Conservation (phyloP, 495 filamentous ascomycete species). For the Podospora australis region DNA sequence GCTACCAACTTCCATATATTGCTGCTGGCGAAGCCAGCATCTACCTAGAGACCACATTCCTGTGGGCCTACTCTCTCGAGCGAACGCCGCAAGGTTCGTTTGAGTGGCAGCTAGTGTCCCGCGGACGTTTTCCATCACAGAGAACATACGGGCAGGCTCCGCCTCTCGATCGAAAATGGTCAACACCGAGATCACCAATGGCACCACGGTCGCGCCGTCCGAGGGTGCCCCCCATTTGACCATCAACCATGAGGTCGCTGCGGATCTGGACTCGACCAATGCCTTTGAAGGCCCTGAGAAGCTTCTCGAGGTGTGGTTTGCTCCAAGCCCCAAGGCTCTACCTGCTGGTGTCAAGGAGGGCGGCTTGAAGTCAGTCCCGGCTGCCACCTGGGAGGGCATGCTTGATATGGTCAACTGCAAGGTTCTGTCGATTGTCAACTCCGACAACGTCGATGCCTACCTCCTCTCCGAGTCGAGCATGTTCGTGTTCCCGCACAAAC, state of each 20-base stretch:
- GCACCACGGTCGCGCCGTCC: conserved; percentile 75
- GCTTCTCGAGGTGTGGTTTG: conserved; percentile 97
- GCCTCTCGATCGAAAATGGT: conserved; percentile 60
- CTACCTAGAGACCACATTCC: conserved; percentile 42
- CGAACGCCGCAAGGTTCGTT: conserved; percentile 85
- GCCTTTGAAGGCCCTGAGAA: conserved; percentile 99
- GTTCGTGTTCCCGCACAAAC: conserved; percentile 99
- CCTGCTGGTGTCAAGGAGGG: conserved; percentile 61
- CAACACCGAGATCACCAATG: conserved; percentile 67
- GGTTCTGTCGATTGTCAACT: conserved; percentile 88
- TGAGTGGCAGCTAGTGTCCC: conserved; percentile 70
- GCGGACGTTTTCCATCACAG: conserved; percentile 41
- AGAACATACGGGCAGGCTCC: conserved; percentile 19
- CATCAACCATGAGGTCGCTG: conserved; percentile 92
- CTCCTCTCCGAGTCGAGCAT: conserved; percentile 98
- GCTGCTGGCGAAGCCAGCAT: conserved; percentile 55
- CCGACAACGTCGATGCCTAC: conserved; percentile 96
- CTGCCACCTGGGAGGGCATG: conserved; percentile 91
- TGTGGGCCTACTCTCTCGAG: conserved; percentile 96
- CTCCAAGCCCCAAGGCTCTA: conserved; percentile 66
- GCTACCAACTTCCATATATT: conserved; percentile 27
- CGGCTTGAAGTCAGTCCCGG: conserved; percentile 80
- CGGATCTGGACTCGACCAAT: conserved; percentile 92
- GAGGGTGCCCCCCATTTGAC: conserved; percentile 79
- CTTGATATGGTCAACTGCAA: conserved; percentile 97